Evolutionary conservation across 257 asterid species (phyloP), one percentile per base, ranked within the genome.

Genomic region (Fraxinus quadrangulata): DNA sequence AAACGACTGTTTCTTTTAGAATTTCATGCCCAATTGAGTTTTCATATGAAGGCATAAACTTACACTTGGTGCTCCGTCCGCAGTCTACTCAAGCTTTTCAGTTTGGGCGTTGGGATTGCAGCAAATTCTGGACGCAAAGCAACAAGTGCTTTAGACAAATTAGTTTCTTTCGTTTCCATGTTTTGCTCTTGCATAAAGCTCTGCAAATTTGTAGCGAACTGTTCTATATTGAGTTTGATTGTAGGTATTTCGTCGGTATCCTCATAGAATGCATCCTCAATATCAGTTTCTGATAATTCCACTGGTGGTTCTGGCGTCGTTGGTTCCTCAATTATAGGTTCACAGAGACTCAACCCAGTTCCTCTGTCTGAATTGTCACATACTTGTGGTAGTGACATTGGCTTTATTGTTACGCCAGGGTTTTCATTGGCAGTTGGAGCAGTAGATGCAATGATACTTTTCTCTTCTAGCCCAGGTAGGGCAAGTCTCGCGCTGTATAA

Each of bases 11-110:
- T 24, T 34, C 28, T 76, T 21, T 23, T 8, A 24, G 33, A 5
- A 24, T 61, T 61, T 61, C 68, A 61, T 23, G 68, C 33, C 33
- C 13, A 23, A 11, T 61, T 61, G 68, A 9, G 33, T 61, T 61
- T 61, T 56, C 66, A 56, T 16, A 61, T 14, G 30, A 37, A 59
- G 34, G 51, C 61, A 76, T 28, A 61, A 69, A 83, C 96, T 89
- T 86, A 96, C 99, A 96, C 99, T 87, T 83, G 97, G 84, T 96
- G 99, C 82, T 93, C 99, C 21, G 99, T 93, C 79, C 99, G 86
- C 77, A 96, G 83, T 40, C 97, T 93, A 80, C 90, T 94, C 71
- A 85, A 79, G 51, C 88, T 86, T 87, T 96, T 96, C 70, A 96
- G 91, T 77, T 90, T 93, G 71, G 98, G 96, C 65, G 85, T 78